Base-by-base conservation (phyloP, 2,329 filamentous ascomycete species). In the Didymella sp. region DNA sequence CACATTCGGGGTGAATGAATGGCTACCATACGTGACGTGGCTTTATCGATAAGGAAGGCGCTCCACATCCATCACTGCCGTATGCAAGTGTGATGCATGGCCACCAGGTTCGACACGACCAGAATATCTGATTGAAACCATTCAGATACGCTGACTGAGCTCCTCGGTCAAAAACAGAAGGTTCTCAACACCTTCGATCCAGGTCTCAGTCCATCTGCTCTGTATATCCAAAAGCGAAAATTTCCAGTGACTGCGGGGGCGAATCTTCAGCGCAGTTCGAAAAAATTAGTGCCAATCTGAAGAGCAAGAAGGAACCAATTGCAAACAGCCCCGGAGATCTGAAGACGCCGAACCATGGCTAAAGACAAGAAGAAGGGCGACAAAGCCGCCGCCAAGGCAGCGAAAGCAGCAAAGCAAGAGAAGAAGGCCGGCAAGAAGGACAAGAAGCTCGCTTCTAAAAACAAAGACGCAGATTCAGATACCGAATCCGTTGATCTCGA, bases 401-500 rank as follows among this genome's bases (percentile, higher is more conserved):
- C 84, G 19, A 79, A 80, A 51, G 82, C 84, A 4, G 81, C 82
- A n/a, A 96, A 96, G 79, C 90, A 95, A 76, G 89, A 90, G 72
- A 95, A 90, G 77, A 96, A 96, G 74, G 89, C 89, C 25, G 79
- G 81, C 27, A 81, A 85, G 64, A 85, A 84, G 57, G 92, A 95
- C 70, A 96, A 96, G 76, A 96, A 92, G 77, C 82, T 85, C 68
- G 92, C 93, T 68, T 80, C 75, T 48, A 90, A 89, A 76, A 81
- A 82, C 13, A 85, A 90, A 65, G 80, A 91, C 75, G 89, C 89
- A 25, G 93, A 93, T 75, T 94, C 91, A 72, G 94, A 97, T 74
- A 91, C 85, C 44, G 94, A 98, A 75, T 93, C 97, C 68, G 88
- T 95, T 13, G 95, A 98, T 77, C 85, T 99, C 33, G 95, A 99